Conservation (phyloP, 805 yeast genomes). For the Nakazawaea ishiwadae region DNA sequence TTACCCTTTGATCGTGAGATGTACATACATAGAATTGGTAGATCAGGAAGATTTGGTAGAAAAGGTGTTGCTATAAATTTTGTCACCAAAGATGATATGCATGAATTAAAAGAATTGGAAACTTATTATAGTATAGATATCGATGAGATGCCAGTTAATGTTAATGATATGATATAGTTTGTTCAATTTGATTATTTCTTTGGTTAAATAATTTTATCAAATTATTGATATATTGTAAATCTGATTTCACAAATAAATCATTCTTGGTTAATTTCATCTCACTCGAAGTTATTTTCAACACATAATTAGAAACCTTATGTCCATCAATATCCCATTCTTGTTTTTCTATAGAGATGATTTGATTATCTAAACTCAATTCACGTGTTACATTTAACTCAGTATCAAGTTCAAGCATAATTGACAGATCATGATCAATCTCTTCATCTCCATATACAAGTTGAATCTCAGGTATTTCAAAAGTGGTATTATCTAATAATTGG, state of each 20-base stretch:
- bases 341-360: slow-evolving; percentile 6
- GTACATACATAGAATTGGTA: slow-evolving; percentile 96
- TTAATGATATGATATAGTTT: slow-evolving; percentile 20
- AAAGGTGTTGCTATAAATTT: slow-evolving; percentile 97
- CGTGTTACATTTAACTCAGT: slow-evolving; percentile 2
- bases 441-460: slow-evolving; percentile 15
- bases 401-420: slow-evolving; percentile 8
- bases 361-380: slow-evolving; percentile 3
- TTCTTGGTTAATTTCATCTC: slow-evolving; percentile 10
- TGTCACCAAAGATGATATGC: slow-evolving; percentile 74
- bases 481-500: not conserved
- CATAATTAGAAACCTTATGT: slow-evolving; percentile 4
- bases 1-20: slow-evolving; percentile 86
- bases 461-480: slow-evolving; percentile 4
- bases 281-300: slow-evolving; percentile 2
- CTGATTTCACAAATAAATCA: slow-evolving; percentile 13
- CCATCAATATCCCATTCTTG: slow-evolving; percentile 11
- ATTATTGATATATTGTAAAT: slow-evolving; percentile 18
- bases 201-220: slow-evolving; percentile 19
- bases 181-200: slow-evolving; percentile 17
- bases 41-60: slow-evolving; percentile 98
- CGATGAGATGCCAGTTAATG: slow-evolving; percentile 85
- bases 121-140: slow-evolving; percentile 85
- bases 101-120: slow-evolving; percentile 79
- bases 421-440: slow-evolving; percentile 6